Percentiles rank a stretch among this genome's conserved stretches.
Evolutionary conservation across 1,139 yeast genomes (phyloP).

Genomic region (Ogataea hybrid): DNA sequence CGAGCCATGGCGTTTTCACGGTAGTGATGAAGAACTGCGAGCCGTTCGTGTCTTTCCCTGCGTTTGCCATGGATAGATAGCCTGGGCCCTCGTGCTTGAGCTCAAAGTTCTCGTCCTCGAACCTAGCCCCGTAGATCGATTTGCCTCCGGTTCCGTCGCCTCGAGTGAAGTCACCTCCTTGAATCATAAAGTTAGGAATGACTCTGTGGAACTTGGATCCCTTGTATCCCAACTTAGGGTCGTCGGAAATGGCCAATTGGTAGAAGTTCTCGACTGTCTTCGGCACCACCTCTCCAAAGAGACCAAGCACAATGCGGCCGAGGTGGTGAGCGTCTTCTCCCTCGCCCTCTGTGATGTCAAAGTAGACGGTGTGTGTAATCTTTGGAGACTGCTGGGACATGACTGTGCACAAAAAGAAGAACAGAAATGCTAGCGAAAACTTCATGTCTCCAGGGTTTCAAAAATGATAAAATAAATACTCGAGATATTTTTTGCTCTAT

Average conservation of each 20-base stretch:
- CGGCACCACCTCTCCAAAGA: conserved; percentile 58
- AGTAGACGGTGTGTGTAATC: conserved; percentile 74
- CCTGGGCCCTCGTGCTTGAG: conserved; percentile 60
- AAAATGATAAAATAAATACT: background rate
- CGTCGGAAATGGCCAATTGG: conserved; percentile 57
- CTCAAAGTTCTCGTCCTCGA: conserved; percentile 54
- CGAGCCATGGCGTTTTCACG: conserved; percentile 54
- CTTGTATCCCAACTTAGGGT: conserved; percentile 50
- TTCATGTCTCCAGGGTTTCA: conserved; percentile 21
- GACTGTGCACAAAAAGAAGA: conserved; percentile 22
- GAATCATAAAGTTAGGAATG: conserved; percentile 57
- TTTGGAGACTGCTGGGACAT: conserved; percentile 38
- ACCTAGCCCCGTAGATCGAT: conserved; percentile 57
- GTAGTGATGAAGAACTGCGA: conserved; percentile 63
- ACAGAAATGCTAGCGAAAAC: conserved; percentile 23
- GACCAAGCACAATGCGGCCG: conserved; percentile 56
- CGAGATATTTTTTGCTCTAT: conserved; percentile 1
- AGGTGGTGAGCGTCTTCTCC: conserved; percentile 39
- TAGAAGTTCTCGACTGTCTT: conserved; percentile 59
- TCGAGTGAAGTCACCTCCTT: conserved; percentile 61
- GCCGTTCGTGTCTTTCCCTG: conserved; percentile 60
- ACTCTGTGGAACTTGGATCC: conserved; percentile 57
- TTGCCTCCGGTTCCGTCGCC: conserved; percentile 62
- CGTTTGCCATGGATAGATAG: conserved; percentile 60
- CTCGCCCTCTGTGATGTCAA: conserved; percentile 84